phyloP scores from a whole-genome alignment of 441 rosid species.

The Flueggea neowawraea region DNA sequence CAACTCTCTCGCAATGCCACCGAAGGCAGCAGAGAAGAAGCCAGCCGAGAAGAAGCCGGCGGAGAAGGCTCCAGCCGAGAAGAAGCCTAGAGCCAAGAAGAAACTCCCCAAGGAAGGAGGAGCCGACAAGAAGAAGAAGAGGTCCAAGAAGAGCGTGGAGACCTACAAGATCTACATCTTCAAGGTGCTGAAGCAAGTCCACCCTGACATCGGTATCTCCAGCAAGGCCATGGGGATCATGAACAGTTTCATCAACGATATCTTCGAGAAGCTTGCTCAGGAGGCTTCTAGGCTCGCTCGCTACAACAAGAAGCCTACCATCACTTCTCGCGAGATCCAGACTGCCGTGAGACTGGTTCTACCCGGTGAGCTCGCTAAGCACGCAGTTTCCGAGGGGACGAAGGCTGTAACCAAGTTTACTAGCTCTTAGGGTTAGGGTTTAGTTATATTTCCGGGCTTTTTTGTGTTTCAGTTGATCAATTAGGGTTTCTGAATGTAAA shows the following conservation, averaged over 20 bases:
- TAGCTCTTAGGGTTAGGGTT: slow-evolving; percentile 24
- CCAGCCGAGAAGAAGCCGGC: slow-evolving; percentile 26
- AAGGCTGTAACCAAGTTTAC: slow-evolving; percentile 27
- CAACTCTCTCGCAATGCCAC: slow-evolving; percentile 13
- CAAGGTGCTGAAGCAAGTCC: slow-evolving; percentile 25
- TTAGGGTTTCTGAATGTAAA: slow-evolving; percentile 9
- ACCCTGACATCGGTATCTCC: slow-evolving; percentile 26
- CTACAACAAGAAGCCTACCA: slow-evolving; percentile 25
- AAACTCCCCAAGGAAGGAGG: slow-evolving; percentile 27
- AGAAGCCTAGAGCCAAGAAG: slow-evolving; percentile 28
- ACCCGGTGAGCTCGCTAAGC: slow-evolving; percentile 29
- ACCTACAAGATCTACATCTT: slow-evolving; percentile 28
- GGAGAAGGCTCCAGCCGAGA: slow-evolving; percentile 22
- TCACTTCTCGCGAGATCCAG: slow-evolving; percentile 30
- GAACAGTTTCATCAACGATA: slow-evolving; percentile 28
- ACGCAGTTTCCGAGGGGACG: slow-evolving; percentile 26
- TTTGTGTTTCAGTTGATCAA: not conserved
- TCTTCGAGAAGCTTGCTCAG: slow-evolving; percentile 26
- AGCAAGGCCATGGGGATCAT: slow-evolving; percentile 32
- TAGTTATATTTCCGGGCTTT: not conserved
- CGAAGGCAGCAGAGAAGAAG: slow-evolving; percentile 28
- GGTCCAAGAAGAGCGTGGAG: slow-evolving; percentile 23
- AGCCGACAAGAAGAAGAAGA: slow-evolving; percentile 31
- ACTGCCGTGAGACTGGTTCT: slow-evolving; percentile 24
- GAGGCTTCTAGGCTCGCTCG: slow-evolving; percentile 20